A percentile compares a stretch with the other conserved stretches of the same genome.
Conservation (phyloP, 2,329 filamentous ascomycete species). For the Ploettnerulaceae sp. region DNA sequence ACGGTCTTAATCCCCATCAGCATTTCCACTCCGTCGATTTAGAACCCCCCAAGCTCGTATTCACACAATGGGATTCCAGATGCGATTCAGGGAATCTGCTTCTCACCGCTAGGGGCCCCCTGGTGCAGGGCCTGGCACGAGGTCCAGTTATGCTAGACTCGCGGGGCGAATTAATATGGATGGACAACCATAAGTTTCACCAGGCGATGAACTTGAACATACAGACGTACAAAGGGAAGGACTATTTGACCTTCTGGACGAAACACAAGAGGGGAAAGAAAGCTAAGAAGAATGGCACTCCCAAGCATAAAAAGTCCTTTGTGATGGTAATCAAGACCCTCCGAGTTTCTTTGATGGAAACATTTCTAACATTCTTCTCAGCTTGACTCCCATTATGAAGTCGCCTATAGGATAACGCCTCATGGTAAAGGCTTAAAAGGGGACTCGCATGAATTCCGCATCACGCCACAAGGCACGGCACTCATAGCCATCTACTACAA, state of each 20-base stretch:
- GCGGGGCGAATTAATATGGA: slow-evolving; percentile 9
- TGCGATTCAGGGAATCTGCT: slow-evolving; percentile 16
- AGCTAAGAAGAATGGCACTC: slow-evolving; percentile 5
- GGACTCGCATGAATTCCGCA: slow-evolving; percentile 14
- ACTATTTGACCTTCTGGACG: slow-evolving; percentile 15
- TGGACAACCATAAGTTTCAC: slow-evolving; percentile 10
- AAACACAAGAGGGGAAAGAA: slow-evolving; percentile 4
- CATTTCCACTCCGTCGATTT: slow-evolving; percentile 18
- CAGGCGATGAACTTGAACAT: slow-evolving; percentile 13
- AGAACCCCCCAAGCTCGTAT: slow-evolving; percentile 12
- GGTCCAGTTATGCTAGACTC: slow-evolving; percentile 11
- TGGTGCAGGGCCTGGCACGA: slow-evolving; percentile 10
- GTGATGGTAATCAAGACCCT: slow-evolving; percentile 3
- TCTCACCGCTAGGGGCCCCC: slow-evolving; percentile 14
- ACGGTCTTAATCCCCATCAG: slow-evolving; percentile 17
- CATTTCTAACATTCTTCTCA: neutral
- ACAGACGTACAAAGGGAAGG: slow-evolving; percentile 12
- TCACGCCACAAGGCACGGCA: slow-evolving; percentile 13
- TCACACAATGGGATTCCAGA: slow-evolving; percentile 17
- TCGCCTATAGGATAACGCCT: slow-evolving; percentile 7
- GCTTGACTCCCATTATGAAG: slow-evolving; percentile 2
- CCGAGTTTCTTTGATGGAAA: neutral
- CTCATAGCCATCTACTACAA: slow-evolving; percentile 14
- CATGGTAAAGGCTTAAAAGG: slow-evolving; percentile 9
- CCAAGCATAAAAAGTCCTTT: slow-evolving; percentile 6